Conservation (phyloP, 805 yeast genomes). For the Candida parachauliodes region DNA sequence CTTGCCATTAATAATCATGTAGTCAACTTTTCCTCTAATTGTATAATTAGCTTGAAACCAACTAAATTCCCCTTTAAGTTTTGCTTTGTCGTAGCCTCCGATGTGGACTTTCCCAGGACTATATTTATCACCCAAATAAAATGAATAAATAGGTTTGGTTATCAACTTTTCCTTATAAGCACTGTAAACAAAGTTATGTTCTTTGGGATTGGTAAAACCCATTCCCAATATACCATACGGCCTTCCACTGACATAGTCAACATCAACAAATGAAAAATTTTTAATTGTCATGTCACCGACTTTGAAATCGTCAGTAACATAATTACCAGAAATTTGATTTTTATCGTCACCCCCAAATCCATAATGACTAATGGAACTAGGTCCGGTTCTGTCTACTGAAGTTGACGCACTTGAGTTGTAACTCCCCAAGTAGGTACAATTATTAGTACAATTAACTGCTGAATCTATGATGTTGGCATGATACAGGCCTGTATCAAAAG, state of each 20-base stretch:
- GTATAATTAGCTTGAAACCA: background rate
- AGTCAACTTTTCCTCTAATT: background rate
- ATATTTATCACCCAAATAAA: background rate
- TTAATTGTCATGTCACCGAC: background rate
- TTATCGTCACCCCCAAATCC: conserved; percentile 7
- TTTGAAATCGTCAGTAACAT: conserved; percentile 19
- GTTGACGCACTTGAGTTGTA: background rate
- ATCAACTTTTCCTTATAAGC: background rate
- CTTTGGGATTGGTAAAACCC: conserved; percentile 25
- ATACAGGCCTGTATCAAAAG: conserved; percentile 1
- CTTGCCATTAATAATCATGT: background rate
- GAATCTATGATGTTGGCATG: background rate
- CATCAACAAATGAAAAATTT: conserved; percentile 1
- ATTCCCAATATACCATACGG: conserved; percentile 9
- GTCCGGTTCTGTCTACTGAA: background rate
- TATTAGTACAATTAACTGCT: background rate
- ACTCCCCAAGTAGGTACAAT: background rate
- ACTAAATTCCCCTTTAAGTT: background rate
- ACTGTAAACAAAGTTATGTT: conserved; percentile 7
- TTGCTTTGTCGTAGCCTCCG: conserved; percentile 1
- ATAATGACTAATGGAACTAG: background rate
- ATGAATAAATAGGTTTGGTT: background rate
- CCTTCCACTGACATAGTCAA: conserved; percentile 15
- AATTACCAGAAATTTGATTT: conserved; percentile 8
- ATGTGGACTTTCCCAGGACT: background rate